Evolutionary conservation across 768 basidiomycete species (phyloP).

Genomic region (Multifurca ochricompacta): DNA sequence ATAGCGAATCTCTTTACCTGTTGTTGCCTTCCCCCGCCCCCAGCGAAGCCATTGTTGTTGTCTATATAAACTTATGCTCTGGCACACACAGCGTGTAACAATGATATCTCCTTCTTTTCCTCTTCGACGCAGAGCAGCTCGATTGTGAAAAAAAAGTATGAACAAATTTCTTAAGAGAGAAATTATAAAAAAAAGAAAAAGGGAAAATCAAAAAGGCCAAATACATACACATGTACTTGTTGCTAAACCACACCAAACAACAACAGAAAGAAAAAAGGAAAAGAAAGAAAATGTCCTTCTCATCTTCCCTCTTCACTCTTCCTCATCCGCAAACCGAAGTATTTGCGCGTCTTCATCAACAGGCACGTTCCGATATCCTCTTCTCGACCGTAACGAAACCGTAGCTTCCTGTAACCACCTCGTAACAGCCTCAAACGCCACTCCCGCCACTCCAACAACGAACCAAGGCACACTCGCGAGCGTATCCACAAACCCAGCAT

Average conservation of each 20-base stretch:
- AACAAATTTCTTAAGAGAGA: neutral
- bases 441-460: conserved; percentile 66
- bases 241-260: neutral
- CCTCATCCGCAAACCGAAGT: conserved; percentile 77
- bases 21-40: neutral
- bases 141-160: neutral
- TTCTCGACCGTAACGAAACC: conserved; percentile 38
- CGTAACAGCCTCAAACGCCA: conserved; percentile 60
- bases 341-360: conserved; percentile 88
- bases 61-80: too few relatives aligned
- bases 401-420: conserved; percentile 37
- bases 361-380: conserved; percentile 64
- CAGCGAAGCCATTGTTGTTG: neutral
- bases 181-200: neutral
- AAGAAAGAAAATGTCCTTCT: too few relatives aligned
- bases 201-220: neutral
- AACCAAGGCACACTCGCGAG: conserved; percentile 89
- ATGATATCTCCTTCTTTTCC: too few relatives aligned
- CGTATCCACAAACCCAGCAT: conserved; percentile 53
- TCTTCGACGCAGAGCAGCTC: neutral
- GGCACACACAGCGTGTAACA: too few relatives aligned
- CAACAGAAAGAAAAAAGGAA: too few relatives aligned
- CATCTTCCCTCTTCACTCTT: conserved; percentile 19
- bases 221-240: neutral
- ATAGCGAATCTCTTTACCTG: conserved; percentile 23